These are phyloP conservation scores for Martiniozyma abietophila DNA, from an alignment of 805 yeast genomes.

Conservation along the genomic window DNA sequence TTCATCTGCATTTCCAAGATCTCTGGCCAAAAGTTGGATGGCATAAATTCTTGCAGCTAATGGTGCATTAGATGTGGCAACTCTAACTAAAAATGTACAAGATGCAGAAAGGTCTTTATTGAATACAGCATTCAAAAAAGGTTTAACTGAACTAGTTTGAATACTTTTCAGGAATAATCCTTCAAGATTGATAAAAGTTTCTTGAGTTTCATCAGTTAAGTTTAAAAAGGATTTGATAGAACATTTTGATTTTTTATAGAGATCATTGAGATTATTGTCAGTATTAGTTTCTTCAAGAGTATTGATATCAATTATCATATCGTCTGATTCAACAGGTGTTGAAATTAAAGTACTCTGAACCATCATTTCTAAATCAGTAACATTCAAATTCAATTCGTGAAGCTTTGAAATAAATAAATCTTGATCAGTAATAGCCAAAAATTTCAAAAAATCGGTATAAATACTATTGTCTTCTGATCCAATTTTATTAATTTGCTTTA, in stretches of 20 bases:
- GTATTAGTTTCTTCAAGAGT: conserved; percentile 15
- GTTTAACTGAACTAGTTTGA: conserved; percentile 10
- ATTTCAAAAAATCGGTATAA: conserved; percentile 27
- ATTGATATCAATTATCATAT: conserved; percentile 23
- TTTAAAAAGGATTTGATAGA: conserved; percentile 28
- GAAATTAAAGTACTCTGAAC: conserved; percentile 52
- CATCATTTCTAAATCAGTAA: conserved; percentile 51
- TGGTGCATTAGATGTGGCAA: conserved; percentile 51
- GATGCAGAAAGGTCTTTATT: conserved; percentile 19
- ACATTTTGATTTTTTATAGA: conserved; percentile 11
- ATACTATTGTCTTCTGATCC: conserved; percentile 15
- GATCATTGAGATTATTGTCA: conserved; percentile 16
- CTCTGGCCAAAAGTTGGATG: conserved; percentile 31
- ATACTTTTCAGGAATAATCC: conserved; percentile 38
- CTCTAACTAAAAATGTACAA: conserved; percentile 51
- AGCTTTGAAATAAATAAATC: conserved; percentile 32
- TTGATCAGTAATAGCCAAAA: conserved; percentile 30
- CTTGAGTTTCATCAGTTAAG: conserved; percentile 22
- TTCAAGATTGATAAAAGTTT: conserved; percentile 34
- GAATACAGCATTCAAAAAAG: conserved; percentile 17
- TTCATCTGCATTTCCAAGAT: conserved; percentile 28
- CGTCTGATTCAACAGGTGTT: conserved; percentile 14
- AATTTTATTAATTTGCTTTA: conserved; percentile 13
- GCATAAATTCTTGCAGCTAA: conserved; percentile 44
- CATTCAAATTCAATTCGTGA: conserved; percentile 24